Base-by-base conservation (phyloP, 306 rosid genomes). In the Lathyrus aphaca region DNA sequence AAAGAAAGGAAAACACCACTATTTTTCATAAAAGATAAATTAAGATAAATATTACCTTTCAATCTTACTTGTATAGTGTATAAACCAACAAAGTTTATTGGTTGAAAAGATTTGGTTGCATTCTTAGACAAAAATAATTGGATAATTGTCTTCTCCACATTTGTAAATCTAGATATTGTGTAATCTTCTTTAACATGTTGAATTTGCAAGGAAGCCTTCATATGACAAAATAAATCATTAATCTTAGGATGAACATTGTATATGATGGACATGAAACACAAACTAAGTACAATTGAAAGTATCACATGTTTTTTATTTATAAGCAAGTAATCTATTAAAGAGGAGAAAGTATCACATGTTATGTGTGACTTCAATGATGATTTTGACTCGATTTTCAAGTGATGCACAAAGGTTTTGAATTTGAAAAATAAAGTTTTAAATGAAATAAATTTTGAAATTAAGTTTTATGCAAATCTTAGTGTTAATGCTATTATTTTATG, bases 201-300 rank as follows among this genome's bases (percentile, higher is more conserved):
- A 80, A 90, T 85, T 81, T 93, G 83, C 54, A 63, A 21, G 54
- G 81, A 71, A 43, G 91, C 84, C 48, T 55, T 74, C 55, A 44
- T 56, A 92, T 87, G 77, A 37, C 70, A 80, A 39, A 44, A 42
- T 19, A 43, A 73, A 55, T 10, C 15, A 62, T 71, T 46, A 45
- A 54, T 68, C 53, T 55, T 53, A 30, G 6, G 13, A 10, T 4
- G 44, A 58, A 73, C 57, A 50, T 32, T 8, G 8, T n/a, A 46
- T 68, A 21, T 35, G 21, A 16, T 19, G 59, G 8, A 45, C 18
- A 44, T 59, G 57, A 38, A 69, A 15, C 13, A 49, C 4, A 39
- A 64, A 23, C 9, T 39, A 38, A 32, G 9, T 39, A 38, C 15
- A 73, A 29, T 17, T 27, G 44, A 58, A 48, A n/a, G 64, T 49